These are phyloP conservation scores for Agarophyton chilense DNA, from an alignment of 23 red algal species.

Conservation along the genomic window DNA sequence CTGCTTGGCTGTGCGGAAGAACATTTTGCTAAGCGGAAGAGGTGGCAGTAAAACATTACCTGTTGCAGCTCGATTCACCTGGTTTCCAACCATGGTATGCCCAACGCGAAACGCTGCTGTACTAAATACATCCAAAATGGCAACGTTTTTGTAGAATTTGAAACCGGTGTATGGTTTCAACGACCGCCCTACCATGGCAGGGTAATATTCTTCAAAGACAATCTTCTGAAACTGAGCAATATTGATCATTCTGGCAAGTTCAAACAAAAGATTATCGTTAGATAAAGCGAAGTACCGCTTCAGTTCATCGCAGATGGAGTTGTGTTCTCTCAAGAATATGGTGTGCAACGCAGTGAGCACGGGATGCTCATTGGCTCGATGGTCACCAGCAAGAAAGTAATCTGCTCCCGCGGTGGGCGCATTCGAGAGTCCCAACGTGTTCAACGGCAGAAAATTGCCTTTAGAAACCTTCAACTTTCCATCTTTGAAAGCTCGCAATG, in stretches of 20 bases:
- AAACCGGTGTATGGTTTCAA: constrained; percentile 47
- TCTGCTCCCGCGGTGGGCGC: constrained; percentile 13
- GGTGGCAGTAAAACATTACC: constrained; percentile 10
- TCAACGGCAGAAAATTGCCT: constrained; percentile 50
- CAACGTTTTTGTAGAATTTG: constrained; percentile 15
- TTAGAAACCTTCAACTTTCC: constrained; percentile 54
- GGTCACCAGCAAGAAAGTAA: constrained; percentile 70
- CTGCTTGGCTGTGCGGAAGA: constrained; percentile 43
- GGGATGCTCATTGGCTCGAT: constrained; percentile 74
- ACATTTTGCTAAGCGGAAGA: constrained; percentile 41
- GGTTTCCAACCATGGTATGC: constrained; percentile 66
- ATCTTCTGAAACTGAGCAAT: constrained; percentile 66
- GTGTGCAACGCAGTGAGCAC: constrained; percentile 58
- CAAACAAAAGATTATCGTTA: constrained; percentile 44
- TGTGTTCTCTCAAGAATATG: constrained; percentile 71
- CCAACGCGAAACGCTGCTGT: constrained; percentile 73
- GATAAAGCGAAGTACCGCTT: constrained; percentile 7
- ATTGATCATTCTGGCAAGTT: constrained; percentile 59
- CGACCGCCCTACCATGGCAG: constrained; percentile 28
- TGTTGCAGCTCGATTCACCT: constrained; percentile 15
- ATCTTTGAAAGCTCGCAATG: neutral
- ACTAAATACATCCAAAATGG: constrained; percentile 48
- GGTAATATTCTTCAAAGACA: constrained; percentile 57
- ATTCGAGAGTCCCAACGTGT: constrained; percentile 43
- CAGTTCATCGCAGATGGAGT: constrained; percentile 22